Conservation (phyloP, 2,329 filamentous ascomycete species). For the Pyrenophora graminea region DNA sequence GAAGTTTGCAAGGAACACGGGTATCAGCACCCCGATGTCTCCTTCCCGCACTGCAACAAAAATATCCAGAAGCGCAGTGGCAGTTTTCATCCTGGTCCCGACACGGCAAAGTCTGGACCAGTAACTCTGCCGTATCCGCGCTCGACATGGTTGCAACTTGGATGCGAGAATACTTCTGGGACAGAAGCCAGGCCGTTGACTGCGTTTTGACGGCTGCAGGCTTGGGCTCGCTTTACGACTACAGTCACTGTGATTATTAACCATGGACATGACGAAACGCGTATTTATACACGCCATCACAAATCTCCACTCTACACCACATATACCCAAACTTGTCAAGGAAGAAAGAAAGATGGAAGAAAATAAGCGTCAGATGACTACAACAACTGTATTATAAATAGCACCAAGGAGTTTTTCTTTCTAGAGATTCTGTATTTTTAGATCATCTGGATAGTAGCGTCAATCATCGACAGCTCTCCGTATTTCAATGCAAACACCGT, state of each 20-base stretch:
- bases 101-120: conserved; percentile 42
- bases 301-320: no score
- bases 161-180: conserved; percentile 47
- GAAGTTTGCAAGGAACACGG: conserved; percentile 32
- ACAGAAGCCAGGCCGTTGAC: conserved; percentile 38
- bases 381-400: no score
- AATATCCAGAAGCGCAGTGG: conserved; percentile 38
- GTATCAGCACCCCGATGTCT: conserved; percentile 34
- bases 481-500: no score
- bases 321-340: neutral
- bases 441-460: no score
- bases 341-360: neutral
- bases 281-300: no score
- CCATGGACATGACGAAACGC: no score
- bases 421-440: no score
- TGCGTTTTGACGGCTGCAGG: conserved; percentile 36
- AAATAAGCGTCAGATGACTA: no score
- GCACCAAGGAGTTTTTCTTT: no score
- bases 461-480: no score
- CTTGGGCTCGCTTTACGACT: conserved; percentile 32
- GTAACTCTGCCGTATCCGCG: conserved; percentile 35
- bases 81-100: conserved; percentile 35
- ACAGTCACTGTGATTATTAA: conserved; percentile 27
- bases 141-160: conserved; percentile 41
- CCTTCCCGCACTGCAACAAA: conserved; percentile 31